Base-by-base conservation (phyloP, 768 basidiomycete genomes). In the Trametes punicea region DNA sequence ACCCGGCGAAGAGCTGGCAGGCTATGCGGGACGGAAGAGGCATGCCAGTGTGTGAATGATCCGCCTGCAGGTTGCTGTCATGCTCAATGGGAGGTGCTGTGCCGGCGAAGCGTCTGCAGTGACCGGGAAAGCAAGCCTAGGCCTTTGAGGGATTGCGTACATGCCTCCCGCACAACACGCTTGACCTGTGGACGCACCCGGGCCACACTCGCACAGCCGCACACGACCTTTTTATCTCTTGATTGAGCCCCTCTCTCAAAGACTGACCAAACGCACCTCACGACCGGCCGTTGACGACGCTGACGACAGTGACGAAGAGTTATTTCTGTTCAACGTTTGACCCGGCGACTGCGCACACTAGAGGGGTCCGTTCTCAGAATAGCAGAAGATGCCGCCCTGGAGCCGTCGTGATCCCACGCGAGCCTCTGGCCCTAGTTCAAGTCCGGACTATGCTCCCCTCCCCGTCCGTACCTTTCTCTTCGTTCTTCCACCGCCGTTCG, bases 321-420 rank as follows among this genome's bases (percentile, higher is more conserved):
- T 31, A 31, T 36, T 36, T 16, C 15, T 36, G 9, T 4, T 15
- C 9, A n/a, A 30, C 27, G 45, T 6, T 26, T 27, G 45, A 30
- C 45, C 3, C 25, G 39, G 18, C 10, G 39, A 18, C n/a, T n/a
- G n/a, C n/a, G n/a, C n/a, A n/a, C n/a, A 46, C 29, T 6, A 27
- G 40, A 40, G 38, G 31, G 27, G 18, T 23, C n/a, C 8, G 13
- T 38, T 50, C 48, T 33, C 30, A 39, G 52, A 58, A 52, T 53
- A 58, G 51, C 46, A 39, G 38, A 27, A 10, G 20, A 58, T 58
- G 57, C 50, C 56, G 50, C 42, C 46, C 51, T 53, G 46, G 51
- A 34, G 46, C 57, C 56, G 55, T 11, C 25, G 21, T 26, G 39
- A 36, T 40, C 45, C 38, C 54, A 41, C 54, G 46, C 34, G 42